These are phyloP conservation scores for Rhododendron ferrugineum DNA, from an alignment of 148 eudicot species.

Conservation along the genomic window DNA sequence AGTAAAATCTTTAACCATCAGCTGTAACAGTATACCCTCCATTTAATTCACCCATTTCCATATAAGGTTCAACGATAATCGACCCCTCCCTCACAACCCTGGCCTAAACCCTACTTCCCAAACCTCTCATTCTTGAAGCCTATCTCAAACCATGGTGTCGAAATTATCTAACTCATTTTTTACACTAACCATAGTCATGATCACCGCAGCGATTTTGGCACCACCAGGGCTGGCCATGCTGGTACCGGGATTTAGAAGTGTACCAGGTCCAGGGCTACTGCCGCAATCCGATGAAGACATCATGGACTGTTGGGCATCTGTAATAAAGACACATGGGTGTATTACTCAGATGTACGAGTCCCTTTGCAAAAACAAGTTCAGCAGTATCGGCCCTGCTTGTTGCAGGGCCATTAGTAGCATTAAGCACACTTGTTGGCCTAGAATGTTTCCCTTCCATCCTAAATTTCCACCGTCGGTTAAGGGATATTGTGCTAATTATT, in stretches of 20 bases:
- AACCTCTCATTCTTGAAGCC: background rate
- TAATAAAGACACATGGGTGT: background rate
- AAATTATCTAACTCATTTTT: background rate
- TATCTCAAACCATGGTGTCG: background rate
- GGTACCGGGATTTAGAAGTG: background rate
- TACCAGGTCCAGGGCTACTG: background rate
- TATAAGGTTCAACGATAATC: background rate
- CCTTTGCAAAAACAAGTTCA: background rate
- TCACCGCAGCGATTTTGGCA: background rate
- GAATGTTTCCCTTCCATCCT: slow-evolving; percentile 5
- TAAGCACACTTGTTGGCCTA: background rate
- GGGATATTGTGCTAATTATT: background rate
- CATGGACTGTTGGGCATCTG: background rate
- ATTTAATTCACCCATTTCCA: background rate
- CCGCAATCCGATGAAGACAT: background rate
- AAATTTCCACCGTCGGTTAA: background rate
- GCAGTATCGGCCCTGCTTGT: background rate
- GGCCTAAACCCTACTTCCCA: background rate
- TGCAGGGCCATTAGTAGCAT: background rate
- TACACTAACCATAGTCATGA: background rate
- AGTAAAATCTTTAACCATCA: background rate
- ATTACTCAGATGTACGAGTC: background rate
- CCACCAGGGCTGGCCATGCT: background rate
- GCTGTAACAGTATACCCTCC: background rate
- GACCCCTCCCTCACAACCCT: background rate